Evolutionary conservation across 768 basidiomycete genomes (phyloP), one percentile per base, ranked within the genome.

Genomic region (Hemileccinum rubropunctum): DNA sequence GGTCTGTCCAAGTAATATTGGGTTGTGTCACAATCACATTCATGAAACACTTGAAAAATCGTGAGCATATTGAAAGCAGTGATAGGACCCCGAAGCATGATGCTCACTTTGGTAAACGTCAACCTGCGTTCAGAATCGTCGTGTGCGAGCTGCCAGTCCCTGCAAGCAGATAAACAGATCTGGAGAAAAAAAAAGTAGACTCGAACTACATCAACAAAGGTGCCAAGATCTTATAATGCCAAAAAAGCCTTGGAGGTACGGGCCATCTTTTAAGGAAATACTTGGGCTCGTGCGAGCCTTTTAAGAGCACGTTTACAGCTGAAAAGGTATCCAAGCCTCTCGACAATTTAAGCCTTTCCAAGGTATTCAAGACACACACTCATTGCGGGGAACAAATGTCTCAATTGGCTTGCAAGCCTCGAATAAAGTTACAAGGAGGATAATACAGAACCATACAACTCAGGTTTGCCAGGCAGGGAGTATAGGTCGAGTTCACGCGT

Each of bases 1-100:
- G 59, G 5, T 59, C 59, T 11, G 33, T n/a, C 61, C 62, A 64
- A 4, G 62, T 58, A 7, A 53, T 52, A 7, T 51, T 4, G 1
- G 57, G 49, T 15, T 44, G 56, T 20, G 17, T 9, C 10, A 3
- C 34, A 14, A 48, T 41, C 18, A 27, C 59, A 17, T 62, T 34
- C 15, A 64, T 1, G 39, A 63, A 63, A 18, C 57, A 62, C 62
- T 63, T 38, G 23, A 23, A 23, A 23, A 23, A 10, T 18, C 3
- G 12, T 30, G 14, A 8, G 27, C 37, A 4, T 42, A 18, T n/a
- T 8, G 5, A 15, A 13, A 27, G 8, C 23, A 3, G 17, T 5
- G 26, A 36, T 21, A 11, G 13, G 15, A 11, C 15, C 9, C 30
- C 23, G 21, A 20, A 23, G 6, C 23, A 23, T 33, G 17, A 36